Percentiles rank a stretch among this genome's conserved stretches.
Evolutionary conservation across 495 filamentous ascomycete genomes (phyloP).

Genomic region (Neurospora terricola): DNA sequence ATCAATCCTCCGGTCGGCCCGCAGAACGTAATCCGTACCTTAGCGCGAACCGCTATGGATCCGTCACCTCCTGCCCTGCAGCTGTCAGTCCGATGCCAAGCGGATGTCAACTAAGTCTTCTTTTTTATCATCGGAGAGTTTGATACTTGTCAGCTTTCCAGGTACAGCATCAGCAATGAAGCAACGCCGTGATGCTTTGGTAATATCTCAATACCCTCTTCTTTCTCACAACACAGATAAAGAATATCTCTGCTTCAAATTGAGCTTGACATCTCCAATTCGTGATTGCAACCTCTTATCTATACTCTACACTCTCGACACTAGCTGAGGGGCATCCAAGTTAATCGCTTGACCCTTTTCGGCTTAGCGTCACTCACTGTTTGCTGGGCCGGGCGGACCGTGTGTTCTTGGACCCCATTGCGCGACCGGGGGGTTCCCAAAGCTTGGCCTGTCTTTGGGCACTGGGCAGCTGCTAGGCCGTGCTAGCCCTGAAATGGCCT

Average conservation of each 20-base stretch:
- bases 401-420: not conserved
- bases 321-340: not conserved
- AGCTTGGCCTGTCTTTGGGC: not conserved
- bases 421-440: not conserved
- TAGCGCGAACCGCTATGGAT: not conserved
- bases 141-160: not conserved
- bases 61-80: not conserved
- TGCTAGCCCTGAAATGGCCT: not conserved
- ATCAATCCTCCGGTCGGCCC: not conserved
- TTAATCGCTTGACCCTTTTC: not conserved
- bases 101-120: not conserved
- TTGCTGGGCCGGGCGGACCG: not conserved
- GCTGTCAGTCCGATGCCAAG: not conserved
- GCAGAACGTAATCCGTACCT: not conserved
- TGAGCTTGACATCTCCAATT: not conserved
- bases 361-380: not conserved
- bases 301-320: not conserved
- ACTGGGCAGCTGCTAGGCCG: not conserved
- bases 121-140: not conserved
- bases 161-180: not conserved
- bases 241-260: not conserved
- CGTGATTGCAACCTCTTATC: not conserved
- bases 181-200: not conserved
- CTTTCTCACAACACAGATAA: not conserved
- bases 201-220: not conserved